Evolutionary conservation across 2,329 filamentous ascomycete genomes (phyloP).

Genomic region (Neophaeococcomyces mojaviensis): DNA sequence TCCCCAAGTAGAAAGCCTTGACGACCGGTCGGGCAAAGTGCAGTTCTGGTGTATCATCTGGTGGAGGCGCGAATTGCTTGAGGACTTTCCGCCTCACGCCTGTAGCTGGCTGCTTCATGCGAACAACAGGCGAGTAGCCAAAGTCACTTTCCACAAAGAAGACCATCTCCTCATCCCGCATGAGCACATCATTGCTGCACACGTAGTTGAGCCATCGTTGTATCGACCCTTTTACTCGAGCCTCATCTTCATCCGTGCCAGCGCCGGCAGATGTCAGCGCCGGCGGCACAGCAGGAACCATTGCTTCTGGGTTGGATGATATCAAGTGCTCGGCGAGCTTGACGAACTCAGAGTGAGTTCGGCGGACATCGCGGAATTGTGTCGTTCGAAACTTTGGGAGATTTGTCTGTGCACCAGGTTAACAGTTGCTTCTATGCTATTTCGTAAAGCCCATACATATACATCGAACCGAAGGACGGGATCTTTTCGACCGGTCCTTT

Average conservation of each 20-base stretch:
- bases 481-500: conserved; percentile 91
- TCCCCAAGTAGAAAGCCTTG: conserved; percentile 89
- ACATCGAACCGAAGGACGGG: conserved; percentile 92
- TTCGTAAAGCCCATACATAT: conserved; percentile 57
- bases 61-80: conserved; percentile 96
- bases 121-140: conserved; percentile 90
- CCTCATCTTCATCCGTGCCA: conserved; percentile 92
- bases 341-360: conserved; percentile 88
- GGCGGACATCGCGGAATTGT: conserved; percentile 93
- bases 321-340: conserved; percentile 95
- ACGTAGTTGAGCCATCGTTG: conserved; percentile 95
- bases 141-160: conserved; percentile 99
- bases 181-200: conserved; percentile 83
- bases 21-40: conserved; percentile 82
- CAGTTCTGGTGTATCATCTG: conserved; percentile 92
- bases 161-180: conserved; percentile 93
- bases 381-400: conserved; percentile 97
- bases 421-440: conserved; percentile 8
- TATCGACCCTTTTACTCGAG: conserved; percentile 76
- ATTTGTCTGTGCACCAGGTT: conserved; percentile 63
- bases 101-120: conserved; percentile 93
- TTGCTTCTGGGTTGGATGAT: conserved; percentile 91
- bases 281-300: conserved; percentile 92
- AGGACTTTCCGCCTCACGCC: conserved; percentile 90
- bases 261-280: conserved; percentile 88